These are phyloP conservation scores for Penicillium oxalicum DNA, from an alignment of 2,329 filamentous ascomycete species.

Conservation along the genomic window DNA sequence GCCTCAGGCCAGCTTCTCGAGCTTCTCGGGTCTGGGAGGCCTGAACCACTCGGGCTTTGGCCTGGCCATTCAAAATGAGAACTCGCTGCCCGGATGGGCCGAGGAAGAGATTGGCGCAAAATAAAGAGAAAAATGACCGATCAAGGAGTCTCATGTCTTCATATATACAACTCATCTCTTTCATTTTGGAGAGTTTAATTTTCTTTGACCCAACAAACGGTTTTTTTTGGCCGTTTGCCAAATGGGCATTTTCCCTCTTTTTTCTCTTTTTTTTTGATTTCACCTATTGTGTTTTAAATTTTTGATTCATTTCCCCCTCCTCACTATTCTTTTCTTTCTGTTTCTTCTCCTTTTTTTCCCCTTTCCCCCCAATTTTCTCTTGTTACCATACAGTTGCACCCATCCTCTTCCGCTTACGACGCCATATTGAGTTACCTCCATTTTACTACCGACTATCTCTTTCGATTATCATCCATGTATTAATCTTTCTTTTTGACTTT, in stretches of 20 bases:
- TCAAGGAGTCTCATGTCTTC: not conserved
- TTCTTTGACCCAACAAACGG: conserved; percentile 11
- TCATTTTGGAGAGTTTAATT: conserved; percentile 10
- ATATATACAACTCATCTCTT: not conserved
- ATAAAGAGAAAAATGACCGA: conserved; percentile 25
- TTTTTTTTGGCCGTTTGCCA: conserved; percentile 8
- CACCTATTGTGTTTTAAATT: too few relatives aligned
- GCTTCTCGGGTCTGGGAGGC: conserved; percentile 54
- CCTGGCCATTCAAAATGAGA: conserved; percentile 54
- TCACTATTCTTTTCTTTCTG: not conserved
- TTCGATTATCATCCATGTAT: conserved; percentile 31
- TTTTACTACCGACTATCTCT: not conserved
- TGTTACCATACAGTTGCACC: conserved; percentile 3
- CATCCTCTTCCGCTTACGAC: conserved; percentile 1
- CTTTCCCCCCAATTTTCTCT: conserved; percentile 11
- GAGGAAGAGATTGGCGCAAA: conserved; percentile 58
- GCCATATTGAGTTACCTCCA: not conserved
- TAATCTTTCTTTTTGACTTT: conserved; percentile 19
- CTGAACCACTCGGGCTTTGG: conserved; percentile 54
- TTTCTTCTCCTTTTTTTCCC: conserved; percentile 19
- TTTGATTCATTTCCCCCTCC: not conserved
- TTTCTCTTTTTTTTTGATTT: conserved; percentile 6
- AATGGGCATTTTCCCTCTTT: conserved; percentile 15
- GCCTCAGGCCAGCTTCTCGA: conserved; percentile 50
- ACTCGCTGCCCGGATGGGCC: conserved; percentile 56